phyloP scores from a whole-genome alignment of 345 rosid species.

The Litchi chinensis region DNA sequence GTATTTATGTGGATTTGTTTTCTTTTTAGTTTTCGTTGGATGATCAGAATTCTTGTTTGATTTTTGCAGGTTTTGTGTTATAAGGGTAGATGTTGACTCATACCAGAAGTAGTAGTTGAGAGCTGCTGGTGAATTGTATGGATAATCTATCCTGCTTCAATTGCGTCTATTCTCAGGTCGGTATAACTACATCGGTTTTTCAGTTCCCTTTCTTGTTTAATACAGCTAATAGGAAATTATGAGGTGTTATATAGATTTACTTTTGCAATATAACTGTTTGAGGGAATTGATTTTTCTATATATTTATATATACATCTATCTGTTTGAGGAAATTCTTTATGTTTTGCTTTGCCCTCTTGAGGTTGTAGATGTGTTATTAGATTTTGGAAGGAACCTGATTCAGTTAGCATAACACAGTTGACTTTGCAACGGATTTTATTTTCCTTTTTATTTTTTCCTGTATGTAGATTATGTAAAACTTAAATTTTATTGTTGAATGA shows the following conservation, averaged over 20 bases:
- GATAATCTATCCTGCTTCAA: constrained; percentile 48
- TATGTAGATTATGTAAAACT: not conserved
- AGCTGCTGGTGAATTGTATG: constrained; percentile 33
- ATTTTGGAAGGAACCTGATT: constrained; percentile 1
- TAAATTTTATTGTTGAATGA: not conserved
- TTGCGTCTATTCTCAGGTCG: constrained; percentile 42
- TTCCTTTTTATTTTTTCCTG: constrained; percentile 13
- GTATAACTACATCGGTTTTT: not conserved
- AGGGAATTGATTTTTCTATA: too few species aligned
- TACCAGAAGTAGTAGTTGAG: constrained; percentile 19
- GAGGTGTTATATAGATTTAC: too few species aligned
- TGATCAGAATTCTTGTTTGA: constrained; percentile 19
- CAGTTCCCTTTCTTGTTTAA: not conserved
- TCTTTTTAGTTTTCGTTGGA: not conserved
- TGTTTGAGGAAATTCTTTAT: not conserved
- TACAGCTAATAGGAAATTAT: too few species aligned
- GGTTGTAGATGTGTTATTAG: not conserved
- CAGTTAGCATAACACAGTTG: constrained; percentile 1
- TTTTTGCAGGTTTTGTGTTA: constrained; percentile 19
- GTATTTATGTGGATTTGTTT: constrained; percentile 12
- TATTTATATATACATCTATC: too few species aligned
- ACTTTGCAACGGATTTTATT: constrained; percentile 1
- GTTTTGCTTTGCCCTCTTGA: not conserved
- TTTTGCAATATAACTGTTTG: too few species aligned
- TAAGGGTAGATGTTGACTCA: constrained; percentile 31